Base-by-base conservation (phyloP, 2,329 filamentous ascomycete species). In the Sporothrix variecibatus region DNA sequence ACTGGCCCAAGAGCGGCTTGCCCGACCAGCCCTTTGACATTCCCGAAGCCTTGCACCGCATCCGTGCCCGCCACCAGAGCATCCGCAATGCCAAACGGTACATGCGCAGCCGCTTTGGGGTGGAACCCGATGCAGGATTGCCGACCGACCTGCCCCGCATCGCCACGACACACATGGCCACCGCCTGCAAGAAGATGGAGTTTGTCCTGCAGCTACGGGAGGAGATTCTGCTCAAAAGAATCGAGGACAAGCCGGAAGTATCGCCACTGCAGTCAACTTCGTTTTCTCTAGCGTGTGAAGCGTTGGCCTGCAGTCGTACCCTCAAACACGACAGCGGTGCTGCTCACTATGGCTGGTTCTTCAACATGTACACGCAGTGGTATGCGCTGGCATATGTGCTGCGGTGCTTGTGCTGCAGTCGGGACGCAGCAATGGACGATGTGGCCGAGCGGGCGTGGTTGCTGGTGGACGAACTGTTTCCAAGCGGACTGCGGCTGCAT, bases 291-390 rank as follows among this genome's bases (percentile, higher is more conserved):
- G 70, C 70, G 40, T 72, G 70, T 8, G 70, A 64, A 4, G 20
- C 28, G 26, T 17, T 72, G 9, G 40, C 31, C 1, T 51, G 70
- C 58, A 72, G 70, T 40, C 56, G 43, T 12, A 31, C 43, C 1
- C 58, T 72, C 17, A 15, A 12, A 17, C 26, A 53, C 3, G 58
- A 64, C 23, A 34, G 70, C 70, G 6, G 8, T 2, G 53, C 58
- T 23, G 26, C 58, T 1, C 70, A 12, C 4, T 65, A 38, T n/a
- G 43, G 20, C 20, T 72, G 70, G 70, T 65, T 72, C 28, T 72
- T 72, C n/a, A 31, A 3, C 58, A 72, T 60, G 20, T 72, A 72
- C 58, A 72, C 70, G 40, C 70, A 72, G 58, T 72, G 70, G 70
- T 72, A 72, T 26, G 70, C 70, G 17, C 70, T 72, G 2, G 70